Evolutionary conservation across 75 land plant species (phyloP).

Genomic region (Pinus tabuliformis): DNA sequence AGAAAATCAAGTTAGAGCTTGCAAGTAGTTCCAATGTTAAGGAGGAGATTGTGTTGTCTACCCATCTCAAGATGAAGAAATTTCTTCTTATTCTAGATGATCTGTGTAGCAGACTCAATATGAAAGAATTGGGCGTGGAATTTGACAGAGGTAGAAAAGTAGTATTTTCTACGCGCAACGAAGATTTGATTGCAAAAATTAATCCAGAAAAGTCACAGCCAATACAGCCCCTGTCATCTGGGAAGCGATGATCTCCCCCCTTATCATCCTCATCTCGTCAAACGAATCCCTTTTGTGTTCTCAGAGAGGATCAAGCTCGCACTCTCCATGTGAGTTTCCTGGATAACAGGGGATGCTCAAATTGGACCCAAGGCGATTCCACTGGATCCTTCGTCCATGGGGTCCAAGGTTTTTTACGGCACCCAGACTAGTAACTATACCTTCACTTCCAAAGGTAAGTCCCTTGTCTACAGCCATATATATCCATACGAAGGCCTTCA

Average conservation of each 20-base stretch:
- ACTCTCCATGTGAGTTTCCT: constrained; percentile 75
- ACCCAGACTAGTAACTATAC: constrained; percentile 16
- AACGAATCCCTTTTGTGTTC: constrained; percentile 43
- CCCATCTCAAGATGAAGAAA: too few relatives aligned
- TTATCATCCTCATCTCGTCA: constrained; percentile 63
- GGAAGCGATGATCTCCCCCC: constrained; percentile 84
- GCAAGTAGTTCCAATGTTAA: too few relatives aligned
- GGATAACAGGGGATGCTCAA: constrained; percentile 24
- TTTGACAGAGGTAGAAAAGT: too few relatives aligned
- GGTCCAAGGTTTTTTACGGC: constrained; percentile 34
- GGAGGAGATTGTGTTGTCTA: too few relatives aligned
- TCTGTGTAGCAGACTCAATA: too few relatives aligned
- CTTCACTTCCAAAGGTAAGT: constrained; percentile 11
- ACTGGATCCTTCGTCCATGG: constrained; percentile 29
- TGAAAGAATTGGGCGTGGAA: too few relatives aligned
- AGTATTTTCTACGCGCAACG: too few relatives aligned
- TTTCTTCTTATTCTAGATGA: too few relatives aligned
- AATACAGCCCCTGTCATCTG: neutral
- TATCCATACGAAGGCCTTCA: constrained; percentile 37
- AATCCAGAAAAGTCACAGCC: too few relatives aligned
- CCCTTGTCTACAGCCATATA: constrained; percentile 37
- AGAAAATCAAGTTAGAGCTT: too few relatives aligned
- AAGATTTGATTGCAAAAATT: too few relatives aligned
- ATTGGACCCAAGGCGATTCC: constrained; percentile 30
- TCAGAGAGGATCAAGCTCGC: constrained; percentile 86